Evolutionary conservation across 2,329 filamentous ascomycete genomes (phyloP).

Genomic region (Arthrobotrys pseudoclavata): DNA sequence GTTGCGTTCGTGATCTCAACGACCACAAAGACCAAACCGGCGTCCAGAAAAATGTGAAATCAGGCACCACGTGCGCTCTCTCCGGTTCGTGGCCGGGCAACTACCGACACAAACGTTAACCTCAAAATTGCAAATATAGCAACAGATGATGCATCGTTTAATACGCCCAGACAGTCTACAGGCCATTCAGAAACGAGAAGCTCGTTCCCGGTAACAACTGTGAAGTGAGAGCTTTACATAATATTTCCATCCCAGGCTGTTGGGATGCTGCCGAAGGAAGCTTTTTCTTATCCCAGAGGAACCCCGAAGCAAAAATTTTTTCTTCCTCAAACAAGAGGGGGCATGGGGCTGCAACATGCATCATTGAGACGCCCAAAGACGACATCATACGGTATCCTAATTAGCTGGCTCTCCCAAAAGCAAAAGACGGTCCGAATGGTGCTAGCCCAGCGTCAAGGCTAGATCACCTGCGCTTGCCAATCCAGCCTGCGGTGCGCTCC

Average conservation of each 20-base stretch:
- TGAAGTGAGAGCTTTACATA: conserved; percentile 30
- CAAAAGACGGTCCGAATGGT: conserved; percentile 31
- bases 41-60: conserved; percentile 19
- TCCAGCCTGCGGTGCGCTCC: conserved; percentile 50
- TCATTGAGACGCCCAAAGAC: conserved; percentile 48
- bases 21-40: conserved; percentile 10
- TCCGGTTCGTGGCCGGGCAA: conserved; percentile 39
- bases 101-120: conserved; percentile 25
- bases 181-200: conserved; percentile 48
- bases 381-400: conserved; percentile 53
- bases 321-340: conserved; percentile 25
- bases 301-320: conserved; percentile 50
- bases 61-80: conserved; percentile 42
- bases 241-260: conserved; percentile 49
- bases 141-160: conserved; percentile 22
- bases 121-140: conserved; percentile 48
- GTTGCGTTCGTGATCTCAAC: conserved; percentile 21
- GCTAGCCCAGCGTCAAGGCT: conserved; percentile 32
- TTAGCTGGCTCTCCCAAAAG: conserved; percentile 24
- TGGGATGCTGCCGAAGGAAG: conserved; percentile 50
- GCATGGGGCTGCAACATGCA: conserved; percentile 37
- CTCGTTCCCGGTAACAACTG: conserved; percentile 50
- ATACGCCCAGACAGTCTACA: conserved; percentile 8
- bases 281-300: conserved; percentile 42
- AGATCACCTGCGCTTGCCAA: conserved; percentile 50